Evolutionary conservation across 2,329 filamentous ascomycete species (phyloP).

Genomic region (Rhynchosporium secalis): DNA sequence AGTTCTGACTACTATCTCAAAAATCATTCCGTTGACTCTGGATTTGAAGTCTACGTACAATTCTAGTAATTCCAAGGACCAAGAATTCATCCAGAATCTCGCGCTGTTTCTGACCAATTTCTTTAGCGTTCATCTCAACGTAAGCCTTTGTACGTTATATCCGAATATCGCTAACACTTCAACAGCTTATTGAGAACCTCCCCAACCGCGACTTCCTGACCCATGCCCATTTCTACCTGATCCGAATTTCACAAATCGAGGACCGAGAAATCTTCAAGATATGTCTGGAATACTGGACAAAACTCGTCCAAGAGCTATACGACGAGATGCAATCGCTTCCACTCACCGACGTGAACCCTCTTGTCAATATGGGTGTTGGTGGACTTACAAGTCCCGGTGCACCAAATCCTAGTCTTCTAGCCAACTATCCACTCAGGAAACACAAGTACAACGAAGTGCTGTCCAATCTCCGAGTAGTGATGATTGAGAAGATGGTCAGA

Average conservation of each 20-base stretch:
- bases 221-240: slow-evolving; percentile 96
- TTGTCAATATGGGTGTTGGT: slow-evolving; percentile 74
- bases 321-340: slow-evolving; percentile 98
- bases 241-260: slow-evolving; percentile 97
- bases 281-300: slow-evolving; percentile 98
- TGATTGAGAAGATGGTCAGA: slow-evolving; percentile 99
- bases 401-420: slow-evolving; percentile 79
- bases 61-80: slow-evolving; percentile 86
- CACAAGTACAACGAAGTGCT: slow-evolving; percentile 96
- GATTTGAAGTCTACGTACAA: slow-evolving; percentile 91
- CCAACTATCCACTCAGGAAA: slow-evolving; percentile 91
- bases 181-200: slow-evolving; percentile 85
- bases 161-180: slow-evolving; percentile 26
- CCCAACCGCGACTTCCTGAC: slow-evolving; percentile 93
- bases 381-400: slow-evolving; percentile 77
- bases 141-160: slow-evolving; percentile 43
- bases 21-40: slow-evolving; percentile 86
- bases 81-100: slow-evolving; percentile 96
- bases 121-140: slow-evolving; percentile 87
- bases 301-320: slow-evolving; percentile 95
- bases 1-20: slow-evolving; percentile 86
- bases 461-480: slow-evolving; percentile 90
- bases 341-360: slow-evolving; percentile 87
- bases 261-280: slow-evolving; percentile 99
- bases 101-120: slow-evolving; percentile 97